Conservation (phyloP, 495 filamentous ascomycete genomes). For the Choiromyces venosus region DNA sequence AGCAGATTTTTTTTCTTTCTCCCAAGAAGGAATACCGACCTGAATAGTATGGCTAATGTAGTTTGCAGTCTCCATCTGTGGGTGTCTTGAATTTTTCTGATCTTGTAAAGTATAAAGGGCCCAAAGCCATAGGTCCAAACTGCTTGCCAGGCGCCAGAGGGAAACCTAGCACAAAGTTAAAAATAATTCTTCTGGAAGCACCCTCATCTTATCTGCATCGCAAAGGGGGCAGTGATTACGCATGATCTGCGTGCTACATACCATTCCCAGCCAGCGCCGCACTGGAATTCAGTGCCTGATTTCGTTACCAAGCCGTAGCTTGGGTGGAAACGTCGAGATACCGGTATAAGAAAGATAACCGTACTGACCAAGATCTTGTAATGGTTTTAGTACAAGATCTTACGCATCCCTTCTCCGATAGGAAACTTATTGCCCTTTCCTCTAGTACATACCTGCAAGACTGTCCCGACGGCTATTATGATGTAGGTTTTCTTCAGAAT, state of each 20-base stretch:
- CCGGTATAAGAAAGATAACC: constrained; percentile 34
- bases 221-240: neutral
- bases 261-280: constrained; percentile 38
- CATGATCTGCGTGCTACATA: constrained; percentile 21
- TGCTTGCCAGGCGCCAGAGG: constrained; percentile 34
- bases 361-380: constrained; percentile 25
- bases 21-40: constrained; percentile 20
- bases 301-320: constrained; percentile 27
- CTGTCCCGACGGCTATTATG: constrained; percentile 31
- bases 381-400: constrained; percentile 2
- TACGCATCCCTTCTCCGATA: neutral
- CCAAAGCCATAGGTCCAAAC: constrained; percentile 38
- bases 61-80: constrained; percentile 39
- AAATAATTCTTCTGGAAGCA: constrained; percentile 14
- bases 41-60: constrained; percentile 39
- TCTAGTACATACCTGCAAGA: constrained; percentile 23
- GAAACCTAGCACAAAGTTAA: constrained; percentile 31
- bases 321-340: constrained; percentile 30
- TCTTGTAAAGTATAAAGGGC: constrained; percentile 39
- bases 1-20: constrained; percentile 4
- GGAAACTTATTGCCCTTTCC: neutral
- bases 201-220: neutral
- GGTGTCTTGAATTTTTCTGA: constrained; percentile 39
- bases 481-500: constrained; percentile 35
- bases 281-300: constrained; percentile 18